Evolutionary conservation across 2,329 filamentous ascomycete genomes (phyloP).

Genomic region (Cladosporium sp.): DNA sequence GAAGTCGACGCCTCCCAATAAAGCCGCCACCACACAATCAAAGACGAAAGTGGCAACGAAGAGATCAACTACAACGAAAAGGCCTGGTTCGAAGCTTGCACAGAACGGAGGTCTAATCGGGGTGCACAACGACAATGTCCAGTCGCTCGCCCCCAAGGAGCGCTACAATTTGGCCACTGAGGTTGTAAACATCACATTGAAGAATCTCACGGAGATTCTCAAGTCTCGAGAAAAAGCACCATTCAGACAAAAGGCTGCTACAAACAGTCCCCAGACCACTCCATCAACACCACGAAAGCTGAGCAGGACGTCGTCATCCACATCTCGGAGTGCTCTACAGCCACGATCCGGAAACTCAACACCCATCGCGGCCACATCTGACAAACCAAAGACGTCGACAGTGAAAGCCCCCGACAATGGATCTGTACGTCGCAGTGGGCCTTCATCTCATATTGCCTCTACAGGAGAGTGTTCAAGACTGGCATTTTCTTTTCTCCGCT

Average conservation of each 20-base stretch:
- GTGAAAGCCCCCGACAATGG: constrained; percentile 2
- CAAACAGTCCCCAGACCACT: constrained; percentile 47
- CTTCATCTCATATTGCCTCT: constrained; percentile 37
- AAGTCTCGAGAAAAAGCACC: constrained; percentile 39
- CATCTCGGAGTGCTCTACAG: constrained; percentile 32
- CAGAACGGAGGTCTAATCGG: neutral
- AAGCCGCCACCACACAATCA: neutral
- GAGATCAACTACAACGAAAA: neutral
- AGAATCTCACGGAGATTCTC: constrained; percentile 62
- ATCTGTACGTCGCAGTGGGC: neutral
- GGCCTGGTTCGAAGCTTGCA: constrained; percentile 9
- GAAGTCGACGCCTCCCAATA: constrained; percentile 1
- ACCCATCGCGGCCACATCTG: constrained; percentile 50
- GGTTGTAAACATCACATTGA: constrained; percentile 66
- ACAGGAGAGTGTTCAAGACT: constrained; percentile 65
- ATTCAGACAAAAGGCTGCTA: constrained; percentile 13
- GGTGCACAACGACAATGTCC: neutral
- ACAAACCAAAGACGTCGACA: neutral
- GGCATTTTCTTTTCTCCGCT: constrained; percentile 62
- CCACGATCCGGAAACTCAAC: constrained; percentile 43
- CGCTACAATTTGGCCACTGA: constrained; percentile 67
- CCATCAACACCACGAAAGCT: constrained; percentile 46
- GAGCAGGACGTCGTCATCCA: neutral
- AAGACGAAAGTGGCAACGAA: constrained; percentile 1
- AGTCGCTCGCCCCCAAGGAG: constrained; percentile 45